Conservation (phyloP, 78 protist genomes). For the Capsaspora owczarzaki region DNA sequence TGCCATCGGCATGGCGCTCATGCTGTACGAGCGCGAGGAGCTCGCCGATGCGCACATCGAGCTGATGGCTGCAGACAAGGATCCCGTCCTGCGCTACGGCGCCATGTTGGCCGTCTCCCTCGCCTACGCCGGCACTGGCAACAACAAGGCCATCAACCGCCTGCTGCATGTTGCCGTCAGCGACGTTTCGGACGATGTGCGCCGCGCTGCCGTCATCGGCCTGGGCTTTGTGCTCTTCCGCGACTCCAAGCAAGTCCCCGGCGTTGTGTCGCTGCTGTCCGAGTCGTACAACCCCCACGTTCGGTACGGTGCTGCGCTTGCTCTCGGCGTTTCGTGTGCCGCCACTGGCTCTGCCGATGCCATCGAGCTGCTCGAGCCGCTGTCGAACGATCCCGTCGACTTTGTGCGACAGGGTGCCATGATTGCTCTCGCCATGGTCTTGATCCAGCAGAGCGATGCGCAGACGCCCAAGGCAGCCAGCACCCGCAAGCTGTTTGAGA, state of each 20-base stretch:
- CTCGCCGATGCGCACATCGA: slow-evolving; percentile 73
- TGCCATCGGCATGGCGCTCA: slow-evolving; percentile 78
- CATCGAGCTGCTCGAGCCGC: slow-evolving; percentile 57
- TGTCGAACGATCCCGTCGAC: slow-evolving; percentile 76
- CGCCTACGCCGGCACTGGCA: slow-evolving; percentile 91
- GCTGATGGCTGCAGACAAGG: slow-evolving; percentile 57
- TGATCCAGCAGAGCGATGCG: slow-evolving; percentile 55
- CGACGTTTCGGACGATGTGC: slow-evolving; percentile 95
- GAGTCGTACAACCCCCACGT: slow-evolving; percentile 97
- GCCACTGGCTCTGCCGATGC: slow-evolving; percentile 86
- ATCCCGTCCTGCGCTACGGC: slow-evolving; percentile 76
- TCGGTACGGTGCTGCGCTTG: slow-evolving; percentile 93
- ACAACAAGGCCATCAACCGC: slow-evolving; percentile 73
- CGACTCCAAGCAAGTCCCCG: slow-evolving; percentile 79
- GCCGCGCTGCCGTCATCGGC: slow-evolving; percentile 93
- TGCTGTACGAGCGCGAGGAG: slow-evolving; percentile 81
- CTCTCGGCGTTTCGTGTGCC: slow-evolving; percentile 96
- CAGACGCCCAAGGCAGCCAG: slow-evolving; percentile 29
- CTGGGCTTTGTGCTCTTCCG: slow-evolving; percentile 85
- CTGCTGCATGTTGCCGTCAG: slow-evolving; percentile 92
- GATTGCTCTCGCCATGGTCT: slow-evolving; percentile 87
- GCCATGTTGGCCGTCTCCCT: slow-evolving; percentile 83
- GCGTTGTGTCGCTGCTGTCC: slow-evolving; percentile 68
- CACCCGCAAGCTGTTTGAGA: slow-evolving; percentile 32
- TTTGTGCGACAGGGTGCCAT: slow-evolving; percentile 94